Percentiles rank a stretch among this genome's conserved stretches.
phyloP scores from a whole-genome alignment of 2,329 filamentous ascomycete species.

The Talaromyces sp. region DNA sequence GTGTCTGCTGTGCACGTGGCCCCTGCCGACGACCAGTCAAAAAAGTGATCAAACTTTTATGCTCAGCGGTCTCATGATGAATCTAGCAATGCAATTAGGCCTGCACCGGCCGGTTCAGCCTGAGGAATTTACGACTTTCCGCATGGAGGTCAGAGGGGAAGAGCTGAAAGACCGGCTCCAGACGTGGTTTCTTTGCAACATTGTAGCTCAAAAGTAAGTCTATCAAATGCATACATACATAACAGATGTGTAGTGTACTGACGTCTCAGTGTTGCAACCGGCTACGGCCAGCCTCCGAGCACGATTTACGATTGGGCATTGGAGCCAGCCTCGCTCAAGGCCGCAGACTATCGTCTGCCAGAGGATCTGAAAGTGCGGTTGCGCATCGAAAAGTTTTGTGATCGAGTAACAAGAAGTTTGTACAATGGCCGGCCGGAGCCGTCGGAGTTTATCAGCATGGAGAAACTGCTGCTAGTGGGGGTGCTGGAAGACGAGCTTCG shows the following conservation, averaged over 20 bases:
- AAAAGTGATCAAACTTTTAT: conserved; percentile 59
- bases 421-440: conserved; percentile 53
- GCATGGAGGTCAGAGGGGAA: conserved; percentile 50
- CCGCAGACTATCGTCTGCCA: conserved; percentile 43
- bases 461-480: conserved; percentile 38
- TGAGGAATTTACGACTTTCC: conserved; percentile 47
- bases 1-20: conserved; percentile 59
- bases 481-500: conserved; percentile 40
- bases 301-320: conserved; percentile 56
- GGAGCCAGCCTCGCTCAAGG: conserved; percentile 37
- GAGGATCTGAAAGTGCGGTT: conserved; percentile 46
- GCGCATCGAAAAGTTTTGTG: conserved; percentile 53
- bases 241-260: conserved; percentile 3
- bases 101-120: conserved; percentile 57
- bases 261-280: conserved; percentile 51
- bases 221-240: no score
- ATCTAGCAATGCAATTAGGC: conserved; percentile 59
- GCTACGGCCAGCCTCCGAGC: conserved; percentile 58
- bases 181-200: conserved; percentile 62
- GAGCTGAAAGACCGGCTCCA: conserved; percentile 57
- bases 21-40: conserved; percentile 55
- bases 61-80: conserved; percentile 59
- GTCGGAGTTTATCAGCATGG: conserved; percentile 39
- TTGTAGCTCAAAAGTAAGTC: conserved; percentile 58
- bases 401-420: conserved; percentile 51